Evolutionary conservation across 257 asterid species (phyloP), one percentile per base, ranked within the genome.

Genomic region (Verbascum thapsus): DNA sequence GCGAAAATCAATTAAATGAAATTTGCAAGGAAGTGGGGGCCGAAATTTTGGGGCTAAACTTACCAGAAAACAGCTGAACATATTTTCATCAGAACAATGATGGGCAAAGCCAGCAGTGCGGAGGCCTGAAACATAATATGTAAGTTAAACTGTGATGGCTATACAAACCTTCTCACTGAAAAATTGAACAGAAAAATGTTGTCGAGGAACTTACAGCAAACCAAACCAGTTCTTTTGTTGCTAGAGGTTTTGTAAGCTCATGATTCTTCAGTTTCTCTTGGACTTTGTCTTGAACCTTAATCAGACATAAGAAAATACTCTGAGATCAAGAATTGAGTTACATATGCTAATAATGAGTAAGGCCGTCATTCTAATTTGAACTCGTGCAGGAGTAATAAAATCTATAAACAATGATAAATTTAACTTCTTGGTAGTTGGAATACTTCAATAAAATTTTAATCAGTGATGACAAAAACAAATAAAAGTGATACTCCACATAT

Each of bases 161-260:
- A 5, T 58, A 6, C 8, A n/a, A 45, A 62, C 17, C 11, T 47
- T 39, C 26, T 55, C 55, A 52, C 18, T 8, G 15, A 54, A 70
- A 55, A 40, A 19, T 16, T 20, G 30, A 59, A 41, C 13, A 65
- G 45, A 64, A 64, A 34, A 60, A 20, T 44, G 61, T 20, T 20
- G 30, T 43, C 26, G 51, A 55, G 55, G 48, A 69, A 78, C 84
- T 72, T 84, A 88, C 95, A 69, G 84, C 69, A 72, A 88, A 86
- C 96, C 96, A 86, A 71, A 80, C 80, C 53, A 88, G 76, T 75
- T 88, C 95, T 68, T 79, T 86, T 7, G 95, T 84, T 15, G 91
- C 94, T 51, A 84, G 77, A 53, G 85, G 67, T 43, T 74, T 74
- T 20, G 90, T 82, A 44, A 82, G 82, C 72, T 86, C 94, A 39